Conservation (phyloP, 495 filamentous ascomycete species). For the Cladorrhinum samala region DNA sequence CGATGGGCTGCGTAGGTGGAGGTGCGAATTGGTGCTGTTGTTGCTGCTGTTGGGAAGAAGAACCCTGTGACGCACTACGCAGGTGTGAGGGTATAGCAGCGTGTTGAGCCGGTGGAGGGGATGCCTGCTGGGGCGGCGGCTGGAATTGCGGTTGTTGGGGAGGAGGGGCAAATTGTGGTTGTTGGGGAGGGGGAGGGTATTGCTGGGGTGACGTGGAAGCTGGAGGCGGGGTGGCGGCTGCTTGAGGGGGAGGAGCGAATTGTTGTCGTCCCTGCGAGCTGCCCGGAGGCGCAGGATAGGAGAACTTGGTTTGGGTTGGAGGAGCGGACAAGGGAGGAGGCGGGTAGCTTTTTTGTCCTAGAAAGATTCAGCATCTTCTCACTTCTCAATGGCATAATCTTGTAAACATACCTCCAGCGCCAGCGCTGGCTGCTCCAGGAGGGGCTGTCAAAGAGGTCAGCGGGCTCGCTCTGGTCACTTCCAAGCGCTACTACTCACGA, state of each 20-base stretch:
- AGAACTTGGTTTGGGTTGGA: constrained; percentile 42
- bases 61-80: constrained; percentile 20
- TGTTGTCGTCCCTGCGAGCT: constrained; percentile 17
- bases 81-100: constrained; percentile 26
- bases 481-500: constrained; percentile 17
- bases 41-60: constrained; percentile 27
- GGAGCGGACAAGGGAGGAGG: constrained; percentile 34
- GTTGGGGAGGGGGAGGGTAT: constrained; percentile 29
- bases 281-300: constrained; percentile 35
- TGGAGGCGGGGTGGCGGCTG: constrained; percentile 21
- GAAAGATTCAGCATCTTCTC: neutral
- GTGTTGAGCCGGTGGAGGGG: constrained; percentile 12
- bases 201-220: constrained; percentile 21
- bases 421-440: constrained; percentile 17
- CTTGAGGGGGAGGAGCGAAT: constrained; percentile 29
- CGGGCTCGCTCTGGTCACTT: neutral
- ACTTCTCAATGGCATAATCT: neutral
- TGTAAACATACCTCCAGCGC: constrained; percentile 20
- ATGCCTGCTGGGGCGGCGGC: constrained; percentile 11
- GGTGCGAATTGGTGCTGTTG: constrained; percentile 26
- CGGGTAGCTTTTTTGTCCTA: constrained; percentile 25
- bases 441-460: constrained; percentile 21
- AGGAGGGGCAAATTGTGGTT: constrained; percentile 26
- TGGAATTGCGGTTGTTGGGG: neutral
- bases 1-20: constrained; percentile 24